Base-by-base conservation (phyloP, 345 rosid species). In the Anastatica hierochuntica region DNA sequence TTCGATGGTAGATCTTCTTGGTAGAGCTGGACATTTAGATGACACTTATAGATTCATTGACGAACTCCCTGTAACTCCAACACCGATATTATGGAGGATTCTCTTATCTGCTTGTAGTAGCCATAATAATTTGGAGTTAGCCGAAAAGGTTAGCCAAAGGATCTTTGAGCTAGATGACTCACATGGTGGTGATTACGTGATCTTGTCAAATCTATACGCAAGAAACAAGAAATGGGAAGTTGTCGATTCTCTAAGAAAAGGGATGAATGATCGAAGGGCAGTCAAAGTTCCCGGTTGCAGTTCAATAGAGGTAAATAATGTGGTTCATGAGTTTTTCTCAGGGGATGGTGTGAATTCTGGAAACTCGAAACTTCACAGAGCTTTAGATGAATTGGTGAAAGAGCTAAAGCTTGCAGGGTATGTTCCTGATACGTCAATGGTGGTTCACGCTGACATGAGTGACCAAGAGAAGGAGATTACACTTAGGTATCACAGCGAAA, bases 201-300 rank as follows among this genome's bases (percentile, higher is more conserved):
- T 82, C 41, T 75, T 81, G 39, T 81, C 96, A 42, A 88, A 88
- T 71, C 63, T 88, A 54, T 82, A 63, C 62, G 92, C 89, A 4
- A 72, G 82, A 72, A 72, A 74, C 18, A 79, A 76, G 54, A 77
- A 70, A 70, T 88, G 89, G 95, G 82, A 82, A 49, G 63, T 73
- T n/a, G 89, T 82, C 17, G 77, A 85, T 62, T 61, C 36, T 14
- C 17, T 80, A 26, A 77, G 87, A 59, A 82, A 72, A 56, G 29
- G 72, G 58, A 85, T 84, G 92, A 76, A 51, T 1, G 74, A 77
- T 43, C 76, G 72, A 67, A 80, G 74, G 7, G 82, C 69, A 11
- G 76, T 63, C 23, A 90, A 90, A 75, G 70, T 76, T 72, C 97
- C 96, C 0, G 97, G 97, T 13, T 82, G 88, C 58, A 90, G 94